Percentiles rank a stretch among this genome's conserved stretches.
phyloP scores from a whole-genome alignment of 371 early-diverging fungal species.

The Rhizopus arrhizus region DNA sequence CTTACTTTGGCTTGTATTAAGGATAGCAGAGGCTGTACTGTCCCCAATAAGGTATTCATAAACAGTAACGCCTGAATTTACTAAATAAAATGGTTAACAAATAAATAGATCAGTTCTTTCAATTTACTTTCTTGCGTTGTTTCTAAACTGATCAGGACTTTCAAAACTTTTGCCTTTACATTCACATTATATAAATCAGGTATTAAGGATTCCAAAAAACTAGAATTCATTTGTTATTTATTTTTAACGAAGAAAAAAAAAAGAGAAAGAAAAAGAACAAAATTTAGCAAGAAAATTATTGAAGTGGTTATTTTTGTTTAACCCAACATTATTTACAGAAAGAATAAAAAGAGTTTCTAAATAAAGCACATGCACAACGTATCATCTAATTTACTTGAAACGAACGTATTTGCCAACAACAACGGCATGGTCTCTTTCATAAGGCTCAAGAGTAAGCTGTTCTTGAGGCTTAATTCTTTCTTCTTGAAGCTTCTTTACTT shows the following conservation, averaged over 20 bases:
- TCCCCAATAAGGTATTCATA: conserved; percentile 36
- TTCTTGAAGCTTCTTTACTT: conserved; percentile 90
- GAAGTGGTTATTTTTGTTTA: conserved; percentile 2
- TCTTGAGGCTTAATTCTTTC: conserved; percentile 99
- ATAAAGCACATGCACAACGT: background rate
- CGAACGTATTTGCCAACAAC: conserved; percentile 77
- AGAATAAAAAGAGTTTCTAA: conserved; percentile 1
- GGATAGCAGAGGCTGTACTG: conserved; percentile 29
- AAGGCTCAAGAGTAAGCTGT: conserved; percentile 99
- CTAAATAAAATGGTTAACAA: conserved; percentile 4
- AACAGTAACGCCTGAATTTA: conserved; percentile 12
- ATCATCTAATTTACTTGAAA: conserved; percentile 47
- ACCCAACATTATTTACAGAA: conserved; percentile 22
- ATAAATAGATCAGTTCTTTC: background rate
- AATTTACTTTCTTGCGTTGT: conserved; percentile 13
- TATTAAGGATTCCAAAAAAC: conserved; percentile 5
- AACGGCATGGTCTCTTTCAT: conserved; percentile 66
- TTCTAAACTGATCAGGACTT: conserved; percentile 21
- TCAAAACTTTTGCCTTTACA: conserved; percentile 19
- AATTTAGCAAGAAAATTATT: conserved; percentile 4
- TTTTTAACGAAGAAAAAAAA: no score
- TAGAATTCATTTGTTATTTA: background rate
- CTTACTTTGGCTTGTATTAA: conserved; percentile 28
- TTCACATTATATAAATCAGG: conserved; percentile 35
- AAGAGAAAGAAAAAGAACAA: no score